These are phyloP conservation scores for Alternaria longipes DNA, from an alignment of 2,329 filamentous ascomycete species.

Conservation along the genomic window DNA sequence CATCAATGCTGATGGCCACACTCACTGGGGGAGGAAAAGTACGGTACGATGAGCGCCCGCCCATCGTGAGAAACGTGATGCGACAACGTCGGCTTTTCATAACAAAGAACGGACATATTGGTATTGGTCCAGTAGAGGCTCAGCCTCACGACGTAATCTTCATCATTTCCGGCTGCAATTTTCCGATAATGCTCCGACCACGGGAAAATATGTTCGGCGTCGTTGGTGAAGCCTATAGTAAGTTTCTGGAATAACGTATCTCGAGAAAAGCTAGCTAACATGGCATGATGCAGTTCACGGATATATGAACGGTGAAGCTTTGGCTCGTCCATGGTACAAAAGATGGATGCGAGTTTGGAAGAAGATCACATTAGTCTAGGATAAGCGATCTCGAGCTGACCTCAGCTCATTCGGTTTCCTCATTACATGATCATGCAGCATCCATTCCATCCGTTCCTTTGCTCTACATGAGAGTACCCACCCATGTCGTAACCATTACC, in stretches of 20 bases:
- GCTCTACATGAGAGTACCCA: neutral
- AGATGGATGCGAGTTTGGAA: neutral
- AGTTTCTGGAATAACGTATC: neutral
- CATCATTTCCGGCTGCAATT: neutral
- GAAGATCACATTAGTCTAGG: neutral
- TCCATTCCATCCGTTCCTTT: neutral
- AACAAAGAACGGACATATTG: neutral
- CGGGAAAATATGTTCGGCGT: neutral
- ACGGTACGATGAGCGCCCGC: neutral
- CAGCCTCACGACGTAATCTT: neutral
- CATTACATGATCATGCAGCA: neutral
- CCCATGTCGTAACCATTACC: neutral
- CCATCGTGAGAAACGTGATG: neutral
- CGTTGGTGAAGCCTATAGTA: neutral
- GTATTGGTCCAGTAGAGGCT: neutral
- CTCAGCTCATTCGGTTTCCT: neutral
- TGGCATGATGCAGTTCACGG: neutral
- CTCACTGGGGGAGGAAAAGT: neutral
- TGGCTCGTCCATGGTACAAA: neutral
- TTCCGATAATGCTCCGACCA: neutral
- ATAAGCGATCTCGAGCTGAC: neutral
- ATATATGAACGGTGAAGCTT: neutral
- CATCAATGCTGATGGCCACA: neutral
- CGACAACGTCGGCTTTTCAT: constrained; percentile 1
- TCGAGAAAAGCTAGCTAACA: neutral